Evolutionary conservation across 345 rosid species (phyloP).

Genomic region (Eutrema heterophyllum): DNA sequence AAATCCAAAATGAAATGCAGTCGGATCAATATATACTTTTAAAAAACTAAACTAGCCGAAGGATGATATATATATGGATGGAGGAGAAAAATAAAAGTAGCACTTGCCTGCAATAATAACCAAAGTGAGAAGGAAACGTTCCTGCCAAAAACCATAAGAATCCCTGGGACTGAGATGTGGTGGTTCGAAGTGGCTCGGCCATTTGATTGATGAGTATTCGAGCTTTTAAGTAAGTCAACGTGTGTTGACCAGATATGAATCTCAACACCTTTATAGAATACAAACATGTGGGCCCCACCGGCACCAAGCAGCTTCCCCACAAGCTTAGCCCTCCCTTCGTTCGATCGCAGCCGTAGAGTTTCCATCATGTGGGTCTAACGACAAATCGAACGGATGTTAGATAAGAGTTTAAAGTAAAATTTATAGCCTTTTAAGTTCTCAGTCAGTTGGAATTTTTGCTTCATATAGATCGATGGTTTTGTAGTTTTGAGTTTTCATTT

Average conservation of each 20-base stretch:
- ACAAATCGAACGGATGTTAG: not conserved
- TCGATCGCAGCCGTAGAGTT: slow-evolving; percentile 23
- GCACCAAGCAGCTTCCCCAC: slow-evolving; percentile 44
- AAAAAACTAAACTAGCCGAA: no score
- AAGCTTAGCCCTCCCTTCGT: slow-evolving; percentile 46
- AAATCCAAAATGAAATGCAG: no score
- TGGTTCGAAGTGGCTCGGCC: slow-evolving; percentile 7
- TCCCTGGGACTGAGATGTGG: slow-evolving; percentile 25
- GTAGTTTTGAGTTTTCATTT: not conserved
- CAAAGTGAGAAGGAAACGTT: slow-evolving; percentile 30
- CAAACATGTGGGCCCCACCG: slow-evolving; percentile 47
- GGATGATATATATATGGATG: no score
- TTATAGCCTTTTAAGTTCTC: no score
- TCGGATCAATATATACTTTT: no score
- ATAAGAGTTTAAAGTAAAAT: not conserved
- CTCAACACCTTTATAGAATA: slow-evolving; percentile 49
- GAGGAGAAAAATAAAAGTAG: not conserved
- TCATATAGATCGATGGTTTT: not conserved
- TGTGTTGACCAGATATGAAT: slow-evolving; percentile 37
- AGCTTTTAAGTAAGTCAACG: slow-evolving; percentile 22
- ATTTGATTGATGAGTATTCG: not conserved
- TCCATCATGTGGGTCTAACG: slow-evolving; percentile 33
- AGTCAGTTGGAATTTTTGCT: no score
- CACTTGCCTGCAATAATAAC: slow-evolving; percentile 35
- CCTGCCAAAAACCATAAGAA: slow-evolving; percentile 27